Evolutionary conservation across 345 rosid species (phyloP), one percentile per base, ranked within the genome.

Genomic region (Salix koriyanagi): DNA sequence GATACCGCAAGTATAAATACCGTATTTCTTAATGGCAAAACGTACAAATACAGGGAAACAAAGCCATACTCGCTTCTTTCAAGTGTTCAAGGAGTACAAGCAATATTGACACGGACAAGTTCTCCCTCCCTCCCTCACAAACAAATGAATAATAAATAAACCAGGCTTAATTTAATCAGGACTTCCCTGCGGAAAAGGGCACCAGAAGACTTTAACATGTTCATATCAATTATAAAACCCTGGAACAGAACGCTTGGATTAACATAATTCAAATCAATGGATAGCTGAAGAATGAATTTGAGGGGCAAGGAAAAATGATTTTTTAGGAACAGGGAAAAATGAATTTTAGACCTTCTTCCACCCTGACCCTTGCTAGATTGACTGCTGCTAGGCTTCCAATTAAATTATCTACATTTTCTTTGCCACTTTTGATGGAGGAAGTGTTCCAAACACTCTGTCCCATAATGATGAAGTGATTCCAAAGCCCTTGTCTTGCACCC

Each of bases 391-490:
- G 19, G 26, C 70, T 65, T 44, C 46, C 70, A 32, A 52, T 70
- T 21, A 19, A 36, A n/a, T 64, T 19, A 74, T 74, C 76, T 70
- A 66, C 70, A 69, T 54, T 46, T 78, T 74, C 32, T 65, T 54
- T 11, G 30, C 72, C 32, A 50, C 60, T 60, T 72, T 82, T 9
- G 64, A 36, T 37, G 85, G 82, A 69, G 98, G 99, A 82, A 91
- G 89, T 70, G 99, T 96, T 81, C 93, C 91, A 21, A 96, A 93
- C 71, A 92, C 91, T 76, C 70, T 80, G 86, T 93, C 99, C 99
- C 98, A 96, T 6, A 96, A 70, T 0, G 92, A n/a, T 3, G 99
- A 93, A 69, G 99, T 93, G 79, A 93, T 92, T 73, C 99, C 98
- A 70, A 90, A 96, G 4, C 99, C 97, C 82, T 86, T 90, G 73